Evolutionary conservation across 768 basidiomycete species (phyloP), one percentile per base, ranked within the genome.

Genomic region (Amanita rubescens): DNA sequence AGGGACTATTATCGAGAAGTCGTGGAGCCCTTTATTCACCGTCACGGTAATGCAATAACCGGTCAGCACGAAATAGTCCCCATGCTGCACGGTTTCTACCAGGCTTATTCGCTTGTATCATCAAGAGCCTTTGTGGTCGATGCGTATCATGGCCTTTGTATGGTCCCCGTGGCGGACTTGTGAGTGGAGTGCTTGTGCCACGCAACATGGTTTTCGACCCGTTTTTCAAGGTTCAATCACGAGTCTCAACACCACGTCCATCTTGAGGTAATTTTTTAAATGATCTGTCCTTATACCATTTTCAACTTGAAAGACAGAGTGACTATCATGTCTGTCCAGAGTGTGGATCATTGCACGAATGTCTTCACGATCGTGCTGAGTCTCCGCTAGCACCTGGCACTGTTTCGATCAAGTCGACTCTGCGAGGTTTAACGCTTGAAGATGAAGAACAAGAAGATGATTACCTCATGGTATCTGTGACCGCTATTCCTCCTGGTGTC

Each of bases 101-200:
- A 75, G 48, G 80, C 84, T 9, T 79, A 73, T 62, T 70, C 72
- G 1, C 75, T 93, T 32, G 87, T 94, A 48, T 87, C 84, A 3
- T 87, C 90, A 3, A 76, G 92, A 35, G 85, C 90, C 3, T 94
- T 94, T 68, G 71, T 89, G 55, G 80, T 92, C 56, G 92, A 94
- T 66, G 75, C 79, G 6, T 93, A 81, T 63, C 90, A 91, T 63
- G 81, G 82, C 5, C 70, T 94, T 15, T 78, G 86, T 1, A 86
- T 95, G 78, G 87, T 91, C 17, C 90, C 92, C 3, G 78, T 92
- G 57, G 89, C 89, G 30, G 92, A 94, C 69, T 77, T 78, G 87
- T 90, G 63, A 66, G 84, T 77, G 25, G 7, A 15, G 47, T 46
- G 43, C 1, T 55, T 45, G 46, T 44, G 25, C 14, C 39, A 56